Conservation (phyloP, 1,284 basidiomycete species). For the Ceratorhiza oryzae-sativae region DNA sequence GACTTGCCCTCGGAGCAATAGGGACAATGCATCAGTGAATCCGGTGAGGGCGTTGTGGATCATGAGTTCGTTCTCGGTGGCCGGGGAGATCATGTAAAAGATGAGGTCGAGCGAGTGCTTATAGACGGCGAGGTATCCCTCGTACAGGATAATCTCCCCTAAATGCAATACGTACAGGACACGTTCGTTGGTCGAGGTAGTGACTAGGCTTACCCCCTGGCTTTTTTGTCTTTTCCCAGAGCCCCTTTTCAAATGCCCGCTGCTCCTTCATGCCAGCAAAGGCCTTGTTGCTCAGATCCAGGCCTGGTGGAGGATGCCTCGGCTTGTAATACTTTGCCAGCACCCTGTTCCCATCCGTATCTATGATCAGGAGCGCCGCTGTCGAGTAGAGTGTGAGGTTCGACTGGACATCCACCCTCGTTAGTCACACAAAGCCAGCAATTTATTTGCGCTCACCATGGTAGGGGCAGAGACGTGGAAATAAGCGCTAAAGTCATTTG, state of each 20-base stretch:
- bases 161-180: constrained; percentile 37
- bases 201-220: constrained; percentile 70
- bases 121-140: constrained; percentile 90
- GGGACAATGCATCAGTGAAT: constrained; percentile 84
- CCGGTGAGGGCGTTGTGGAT: constrained; percentile 83
- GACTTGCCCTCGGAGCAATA: constrained; percentile 89
- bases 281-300: constrained; percentile 64
- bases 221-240: constrained; percentile 95
- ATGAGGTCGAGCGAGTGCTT: constrained; percentile 94
- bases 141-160: constrained; percentile 96
- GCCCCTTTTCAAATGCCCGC: constrained; percentile 91
- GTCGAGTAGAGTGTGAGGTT: constrained; percentile 89
- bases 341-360: constrained; percentile 92
- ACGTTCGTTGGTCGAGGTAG: background rate
- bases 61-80: constrained; percentile 97
- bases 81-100: constrained; percentile 91
- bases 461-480: constrained; percentile 3
- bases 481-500: constrained; percentile 1
- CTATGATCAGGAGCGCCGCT: constrained; percentile 88
- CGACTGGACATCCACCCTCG: constrained; percentile 50
- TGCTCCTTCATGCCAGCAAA: constrained; percentile 88
- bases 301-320: constrained; percentile 63
- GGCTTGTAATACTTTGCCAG: constrained; percentile 94
- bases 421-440: background rate
- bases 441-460: constrained; percentile 14